phyloP scores from a whole-genome alignment of 1,284 basidiomycete species.

The Cryptococcus maquisensis region DNA sequence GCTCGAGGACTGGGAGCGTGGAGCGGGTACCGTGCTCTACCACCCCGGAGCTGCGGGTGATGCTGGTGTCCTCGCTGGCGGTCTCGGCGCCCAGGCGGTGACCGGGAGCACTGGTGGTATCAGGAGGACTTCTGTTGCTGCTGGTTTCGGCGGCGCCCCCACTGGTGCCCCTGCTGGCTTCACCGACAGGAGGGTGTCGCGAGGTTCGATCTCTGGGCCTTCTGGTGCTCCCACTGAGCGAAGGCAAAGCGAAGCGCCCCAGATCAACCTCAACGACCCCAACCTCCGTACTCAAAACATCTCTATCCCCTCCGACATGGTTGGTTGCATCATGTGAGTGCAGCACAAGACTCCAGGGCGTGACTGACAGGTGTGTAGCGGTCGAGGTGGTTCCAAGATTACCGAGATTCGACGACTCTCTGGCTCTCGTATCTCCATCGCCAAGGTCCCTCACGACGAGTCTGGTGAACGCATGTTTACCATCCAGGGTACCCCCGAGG shows the following conservation, averaged over 20 bases:
- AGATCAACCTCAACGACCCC: slow-evolving; percentile 54
- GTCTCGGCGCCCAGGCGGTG: slow-evolving; percentile 48
- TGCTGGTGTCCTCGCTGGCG: slow-evolving; percentile 53
- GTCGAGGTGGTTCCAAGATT: slow-evolving; percentile 94
- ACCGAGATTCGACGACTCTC: slow-evolving; percentile 96
- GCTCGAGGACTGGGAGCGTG: slow-evolving; percentile 94
- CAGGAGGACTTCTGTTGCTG: slow-evolving; percentile 42
- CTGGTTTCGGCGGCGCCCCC: slow-evolving; percentile 30
- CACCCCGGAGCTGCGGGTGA: slow-evolving; percentile 84
- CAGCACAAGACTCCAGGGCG: neutral
- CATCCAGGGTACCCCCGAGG: slow-evolving; percentile 92
- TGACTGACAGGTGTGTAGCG: slow-evolving; percentile 48
- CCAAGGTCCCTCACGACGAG: slow-evolving; percentile 97
- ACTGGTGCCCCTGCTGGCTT: slow-evolving; percentile 14
- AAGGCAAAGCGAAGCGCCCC: slow-evolving; percentile 52
- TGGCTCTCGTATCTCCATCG: slow-evolving; percentile 95
- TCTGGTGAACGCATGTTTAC: slow-evolving; percentile 99
- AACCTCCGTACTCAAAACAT: slow-evolving; percentile 98
- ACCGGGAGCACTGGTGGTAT: slow-evolving; percentile 51
- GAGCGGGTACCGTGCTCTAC: slow-evolving; percentile 87
- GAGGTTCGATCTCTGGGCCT: slow-evolving; percentile 24
- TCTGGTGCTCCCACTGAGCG: slow-evolving; percentile 21
- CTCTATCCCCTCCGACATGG: slow-evolving; percentile 98
- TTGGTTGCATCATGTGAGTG: slow-evolving; percentile 80
- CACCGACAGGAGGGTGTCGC: slow-evolving; percentile 16